phyloP scores from a whole-genome alignment of 495 filamentous ascomycete genomes.

The Extremus antarcticus region DNA sequence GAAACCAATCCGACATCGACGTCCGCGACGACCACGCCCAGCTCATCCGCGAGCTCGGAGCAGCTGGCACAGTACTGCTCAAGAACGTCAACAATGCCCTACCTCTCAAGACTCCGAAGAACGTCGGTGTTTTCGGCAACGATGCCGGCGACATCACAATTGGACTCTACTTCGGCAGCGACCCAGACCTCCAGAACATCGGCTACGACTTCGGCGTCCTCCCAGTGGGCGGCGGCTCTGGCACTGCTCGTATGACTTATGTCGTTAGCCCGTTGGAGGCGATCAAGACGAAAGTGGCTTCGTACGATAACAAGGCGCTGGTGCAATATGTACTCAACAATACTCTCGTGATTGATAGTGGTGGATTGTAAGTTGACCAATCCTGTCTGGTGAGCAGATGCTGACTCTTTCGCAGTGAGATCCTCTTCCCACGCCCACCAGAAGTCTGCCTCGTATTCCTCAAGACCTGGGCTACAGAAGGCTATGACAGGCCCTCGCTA shows the following conservation, averaged over 20 bases:
- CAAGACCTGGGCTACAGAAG: constrained; percentile 47
- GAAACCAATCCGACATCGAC: constrained; percentile 24
- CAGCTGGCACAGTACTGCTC: constrained; percentile 48
- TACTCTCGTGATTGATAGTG: constrained; percentile 21
- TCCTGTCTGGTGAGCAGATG: background rate
- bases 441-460: constrained; percentile 46
- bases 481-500: constrained; percentile 38
- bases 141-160: constrained; percentile 42
- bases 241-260: constrained; percentile 41
- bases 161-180: constrained; percentile 33
- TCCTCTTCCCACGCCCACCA: constrained; percentile 22
- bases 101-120: constrained; percentile 41
- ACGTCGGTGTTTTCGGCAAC: constrained; percentile 52
- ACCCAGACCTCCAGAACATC: constrained; percentile 5
- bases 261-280: constrained; percentile 49
- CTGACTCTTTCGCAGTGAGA: background rate
- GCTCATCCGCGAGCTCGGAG: constrained; percentile 46
- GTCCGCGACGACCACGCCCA: constrained; percentile 40
- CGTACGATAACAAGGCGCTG: constrained; percentile 27
- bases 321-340: constrained; percentile 35
- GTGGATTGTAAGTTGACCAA: constrained; percentile 14
- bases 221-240: constrained; percentile 48
- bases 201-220: constrained; percentile 47
- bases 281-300: constrained; percentile 32
- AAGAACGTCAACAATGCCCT: constrained; percentile 49